Base-by-base conservation (phyloP, 495 filamentous ascomycete genomes). In the Evansstolkia leycettana region DNA sequence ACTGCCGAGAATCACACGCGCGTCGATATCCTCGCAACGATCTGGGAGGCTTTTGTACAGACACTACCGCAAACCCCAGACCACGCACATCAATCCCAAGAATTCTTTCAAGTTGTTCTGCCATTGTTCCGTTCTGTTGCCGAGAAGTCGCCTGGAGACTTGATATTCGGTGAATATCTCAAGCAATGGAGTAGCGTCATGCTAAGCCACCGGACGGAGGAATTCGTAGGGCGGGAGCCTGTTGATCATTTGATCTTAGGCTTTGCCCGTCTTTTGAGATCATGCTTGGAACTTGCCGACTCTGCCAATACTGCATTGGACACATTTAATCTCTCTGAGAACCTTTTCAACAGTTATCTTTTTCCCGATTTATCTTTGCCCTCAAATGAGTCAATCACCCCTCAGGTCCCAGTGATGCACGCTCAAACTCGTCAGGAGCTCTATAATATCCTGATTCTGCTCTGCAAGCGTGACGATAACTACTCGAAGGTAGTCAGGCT, bases 291-390 rank as follows among this genome's bases (percentile, higher is more conserved):
- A 12, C 50, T 67, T 17, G 61, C 64, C n/a, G 59, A 60, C 20
- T 41, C 45, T n/a, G 58, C 54, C 15, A 52, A 63, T 31, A 53
- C 65, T 24, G 41, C 60, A 7, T 29, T 78, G 16, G 46, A 69
- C 13, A 67, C 67, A 19, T 57, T 57, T 31, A 53, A 57, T 4
- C 64, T 86, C 28, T 67, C 72, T 12, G 68, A 70, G 33, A 58
- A 58, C 10, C 54, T 90, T 11, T 79, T 87, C 45, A 68, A 60
- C 40, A 72, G 64, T 28, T 80, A 82, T 43, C 68, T 93, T 1
- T 89, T 86, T 45, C 80, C 76, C 0, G 69, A 69, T 6, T 55
- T 78, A 15, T 62, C 72, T 2, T 38, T 47, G 6, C 37, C 54
- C 1, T 43, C 43, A 1, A 43, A 46, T 12, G 38, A 45, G 2